Percentiles rank a stretch among this genome's conserved stretches.
Conservation (phyloP, 73 alveolate genomes). For the Paramecium bursaria region DNA sequence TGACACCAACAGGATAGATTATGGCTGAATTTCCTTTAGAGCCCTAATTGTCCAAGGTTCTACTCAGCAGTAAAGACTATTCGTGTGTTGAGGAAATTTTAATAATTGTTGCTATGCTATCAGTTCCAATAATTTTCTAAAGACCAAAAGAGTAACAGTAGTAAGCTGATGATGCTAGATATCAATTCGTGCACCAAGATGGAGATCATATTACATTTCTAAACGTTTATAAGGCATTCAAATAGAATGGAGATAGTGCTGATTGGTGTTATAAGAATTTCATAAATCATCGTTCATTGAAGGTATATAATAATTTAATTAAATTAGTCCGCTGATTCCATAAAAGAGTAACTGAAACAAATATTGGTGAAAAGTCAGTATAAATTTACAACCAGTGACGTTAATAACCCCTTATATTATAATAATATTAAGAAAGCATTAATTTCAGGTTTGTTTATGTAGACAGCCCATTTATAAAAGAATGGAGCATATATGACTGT, state of each 20-base stretch:
- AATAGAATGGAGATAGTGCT: conserved; percentile 84
- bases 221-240: conserved; percentile 93
- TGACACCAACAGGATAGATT: conserved; percentile 95
- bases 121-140: conserved; percentile 93
- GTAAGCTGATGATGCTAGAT: conserved; percentile 99
- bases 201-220: conserved; percentile 99
- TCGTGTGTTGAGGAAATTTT: conserved; percentile 95
- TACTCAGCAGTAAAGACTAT: conserved; percentile 89
- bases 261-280: conserved; percentile 97
- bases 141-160: conserved; percentile 90
- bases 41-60: conserved; percentile 96
- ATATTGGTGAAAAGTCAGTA: conserved; percentile 78
- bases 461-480: conserved; percentile 95
- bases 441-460: conserved; percentile 91
- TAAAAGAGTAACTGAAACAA: conserved; percentile 86
- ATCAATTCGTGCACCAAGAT: conserved; percentile 96
- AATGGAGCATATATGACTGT: conserved; percentile 96
- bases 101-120: conserved; percentile 94
- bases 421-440: conserved; percentile 83
- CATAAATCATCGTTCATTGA: conserved; percentile 91
- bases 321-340: conserved; percentile 93
- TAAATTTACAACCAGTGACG: conserved; percentile 61
- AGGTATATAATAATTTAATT: no score
- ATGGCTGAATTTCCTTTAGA: conserved; percentile 99
- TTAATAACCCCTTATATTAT: conserved; percentile 69